A percentile compares a stretch with the other conserved stretches of the same genome.
Conservation (phyloP, 306 rosid species). For the Neltuma alba region DNA sequence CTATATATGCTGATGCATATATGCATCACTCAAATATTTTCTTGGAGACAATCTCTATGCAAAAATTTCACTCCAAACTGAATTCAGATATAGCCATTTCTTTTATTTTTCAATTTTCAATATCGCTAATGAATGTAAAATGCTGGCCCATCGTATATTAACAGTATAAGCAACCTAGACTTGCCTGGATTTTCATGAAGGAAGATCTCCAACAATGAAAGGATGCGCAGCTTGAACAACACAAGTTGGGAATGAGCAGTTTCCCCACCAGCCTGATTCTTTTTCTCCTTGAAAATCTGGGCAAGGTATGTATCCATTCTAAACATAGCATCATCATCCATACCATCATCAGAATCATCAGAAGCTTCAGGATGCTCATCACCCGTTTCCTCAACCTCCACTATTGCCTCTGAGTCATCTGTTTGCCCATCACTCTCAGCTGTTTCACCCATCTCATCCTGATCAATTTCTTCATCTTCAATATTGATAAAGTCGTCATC, state of each 20-base stretch:
- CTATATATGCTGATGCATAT: not conserved
- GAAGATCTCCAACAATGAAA: constrained; percentile 89
- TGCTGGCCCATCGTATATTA: constrained; percentile 4
- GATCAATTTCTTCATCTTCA: constrained; percentile 80
- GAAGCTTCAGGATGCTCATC: constrained; percentile 60
- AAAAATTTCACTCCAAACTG: not conserved
- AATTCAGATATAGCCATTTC: not conserved
- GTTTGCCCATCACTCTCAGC: constrained; percentile 86
- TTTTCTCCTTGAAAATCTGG: constrained; percentile 78
- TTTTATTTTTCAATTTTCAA: not conserved
- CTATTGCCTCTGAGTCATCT: constrained; percentile 78
- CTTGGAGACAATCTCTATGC: not conserved
- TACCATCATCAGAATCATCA: constrained; percentile 93
- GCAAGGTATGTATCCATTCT: constrained; percentile 86
- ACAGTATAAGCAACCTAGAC: constrained; percentile 16
- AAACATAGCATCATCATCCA: constrained; percentile 99
- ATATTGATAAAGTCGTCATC: constrained; percentile 68
- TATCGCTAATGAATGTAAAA: not conserved
- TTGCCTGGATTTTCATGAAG: constrained; percentile 92
- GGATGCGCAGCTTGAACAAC: constrained; percentile 88
- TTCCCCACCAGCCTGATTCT: constrained; percentile 78
- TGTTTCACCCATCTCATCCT: constrained; percentile 73
- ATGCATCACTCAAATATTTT: not conserved
- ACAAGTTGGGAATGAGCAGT: constrained; percentile 90
- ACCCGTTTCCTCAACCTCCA: constrained; percentile 57